Percentiles rank a stretch among this genome's conserved stretches.
Conservation (phyloP, 345 rosid genomes). For the Murraya koenigii region DNA sequence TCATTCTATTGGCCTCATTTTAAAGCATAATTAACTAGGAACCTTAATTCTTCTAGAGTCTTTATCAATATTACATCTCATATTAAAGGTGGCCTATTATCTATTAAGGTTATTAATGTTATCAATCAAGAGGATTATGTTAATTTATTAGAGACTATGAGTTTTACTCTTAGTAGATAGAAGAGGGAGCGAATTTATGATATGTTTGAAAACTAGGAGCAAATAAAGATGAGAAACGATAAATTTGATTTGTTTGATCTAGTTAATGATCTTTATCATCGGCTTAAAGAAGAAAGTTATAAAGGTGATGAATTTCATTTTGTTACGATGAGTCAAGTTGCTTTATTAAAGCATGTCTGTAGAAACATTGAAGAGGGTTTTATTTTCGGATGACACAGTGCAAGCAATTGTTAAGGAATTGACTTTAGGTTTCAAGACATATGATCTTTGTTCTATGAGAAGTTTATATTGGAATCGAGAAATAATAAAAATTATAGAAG, state of each 20-base stretch:
- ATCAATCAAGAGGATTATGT: slow-evolving; percentile 38
- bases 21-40: slow-evolving; percentile 27
- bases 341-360: slow-evolving; percentile 42
- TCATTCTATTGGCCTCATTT: slow-evolving; percentile 50
- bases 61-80: slow-evolving; percentile 54
- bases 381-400: slow-evolving; percentile 36
- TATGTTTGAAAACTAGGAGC: slow-evolving; percentile 42
- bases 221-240: slow-evolving; percentile 33
- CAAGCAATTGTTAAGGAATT: slow-evolving; percentile 35
- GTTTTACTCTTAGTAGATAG: slow-evolving; percentile 28
- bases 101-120: slow-evolving; percentile 24
- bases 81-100: slow-evolving; percentile 42
- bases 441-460: slow-evolving; percentile 42
- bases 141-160: slow-evolving; percentile 28
- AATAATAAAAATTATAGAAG: background rate
- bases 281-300: slow-evolving; percentile 26
- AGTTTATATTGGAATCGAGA: slow-evolving; percentile 28
- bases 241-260: slow-evolving; percentile 61
- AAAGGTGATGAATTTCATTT: slow-evolving; percentile 39
- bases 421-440: slow-evolving; percentile 57
- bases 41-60: slow-evolving; percentile 44
- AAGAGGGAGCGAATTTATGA: slow-evolving; percentile 42
- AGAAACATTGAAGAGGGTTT: slow-evolving; percentile 45
- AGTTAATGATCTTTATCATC: slow-evolving; percentile 47
- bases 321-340: slow-evolving; percentile 55